Evolutionary conservation across 2,329 filamentous ascomycete genomes (phyloP).

Genomic region (Talaromyces sp.): DNA sequence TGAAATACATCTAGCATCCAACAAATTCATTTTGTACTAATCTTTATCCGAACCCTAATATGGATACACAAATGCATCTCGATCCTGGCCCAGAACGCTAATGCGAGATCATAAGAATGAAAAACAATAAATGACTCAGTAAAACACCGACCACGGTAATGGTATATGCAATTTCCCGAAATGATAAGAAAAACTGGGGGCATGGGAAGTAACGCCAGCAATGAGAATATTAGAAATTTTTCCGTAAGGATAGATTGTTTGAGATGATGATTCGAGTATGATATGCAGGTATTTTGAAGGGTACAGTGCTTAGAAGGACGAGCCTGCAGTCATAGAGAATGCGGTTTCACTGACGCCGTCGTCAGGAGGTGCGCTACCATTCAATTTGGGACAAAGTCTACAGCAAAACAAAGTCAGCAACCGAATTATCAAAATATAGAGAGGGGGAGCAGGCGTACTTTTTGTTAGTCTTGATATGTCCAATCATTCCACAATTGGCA

Average conservation of each 20-base stretch:
- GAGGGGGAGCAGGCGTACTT: conserved; percentile 60
- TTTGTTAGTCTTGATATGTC: conserved; percentile 99
- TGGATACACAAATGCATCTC: not conserved
- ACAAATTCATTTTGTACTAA: not conserved
- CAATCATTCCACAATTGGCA: conserved; percentile 93
- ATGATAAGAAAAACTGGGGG: not conserved
- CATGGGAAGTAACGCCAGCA: not conserved
- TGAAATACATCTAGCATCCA: not conserved
- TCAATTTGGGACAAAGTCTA: conserved; percentile 78
- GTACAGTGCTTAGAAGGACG: conserved; percentile 22
- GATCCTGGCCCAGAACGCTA: not conserved
- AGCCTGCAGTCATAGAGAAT: conserved; percentile 46
- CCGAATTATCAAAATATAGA: not conserved
- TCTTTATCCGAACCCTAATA: not conserved
- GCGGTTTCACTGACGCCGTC: conserved; percentile 46
- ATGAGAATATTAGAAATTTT: not conserved
- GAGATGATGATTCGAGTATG: not conserved
- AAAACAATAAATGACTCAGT: conserved; percentile 17
- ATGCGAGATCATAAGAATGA: conserved; percentile 11
- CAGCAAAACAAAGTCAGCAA: conserved; percentile 24
- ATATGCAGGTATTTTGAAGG: not conserved
- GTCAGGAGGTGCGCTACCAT: conserved; percentile 69
- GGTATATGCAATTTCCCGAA: conserved; percentile 5
- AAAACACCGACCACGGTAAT: not conserved
- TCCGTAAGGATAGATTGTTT: not conserved